A percentile compares a stretch with the other conserved stretches of the same genome.
phyloP scores from a whole-genome alignment of 768 basidiomycete species.

The Kwoniella europaea region DNA sequence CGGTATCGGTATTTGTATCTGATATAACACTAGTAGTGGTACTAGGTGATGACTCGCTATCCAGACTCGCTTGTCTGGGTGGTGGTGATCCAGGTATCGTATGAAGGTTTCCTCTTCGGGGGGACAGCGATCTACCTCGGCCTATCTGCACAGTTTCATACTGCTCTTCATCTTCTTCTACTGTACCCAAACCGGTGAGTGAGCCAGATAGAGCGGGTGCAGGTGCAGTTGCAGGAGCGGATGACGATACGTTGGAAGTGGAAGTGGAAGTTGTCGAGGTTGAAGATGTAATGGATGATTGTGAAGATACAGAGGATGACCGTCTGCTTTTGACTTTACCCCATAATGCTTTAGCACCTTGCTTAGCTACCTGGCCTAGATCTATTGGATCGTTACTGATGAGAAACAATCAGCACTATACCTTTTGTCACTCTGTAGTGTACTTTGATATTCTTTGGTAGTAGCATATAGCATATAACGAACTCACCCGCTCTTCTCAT shows the following conservation, averaged over 20 bases:
- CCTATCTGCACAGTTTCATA: neutral
- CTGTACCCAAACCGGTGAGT: slow-evolving; percentile 10
- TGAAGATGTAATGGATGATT: slow-evolving; percentile 7
- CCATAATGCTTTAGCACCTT: slow-evolving; percentile 50
- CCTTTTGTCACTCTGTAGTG: too few relatives aligned
- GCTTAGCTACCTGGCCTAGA: slow-evolving; percentile 44
- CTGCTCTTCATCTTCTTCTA: slow-evolving; percentile 21
- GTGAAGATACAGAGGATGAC: slow-evolving; percentile 11
- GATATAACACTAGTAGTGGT: slow-evolving; percentile 14
- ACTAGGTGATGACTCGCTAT: slow-evolving; percentile 4
- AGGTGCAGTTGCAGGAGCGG: neutral
- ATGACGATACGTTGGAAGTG: neutral
- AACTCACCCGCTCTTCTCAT: slow-evolving; percentile 30
- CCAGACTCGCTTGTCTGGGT: slow-evolving; percentile 5
- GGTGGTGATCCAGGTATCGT: slow-evolving; percentile 23
- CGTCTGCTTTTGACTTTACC: slow-evolving; percentile 36
- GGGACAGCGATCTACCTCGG: neutral
- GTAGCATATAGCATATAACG: neutral
- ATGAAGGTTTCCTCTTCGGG: slow-evolving; percentile 1
- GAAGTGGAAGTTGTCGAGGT: slow-evolving; percentile 2
- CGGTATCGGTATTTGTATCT: neutral
- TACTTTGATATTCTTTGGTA: too few relatives aligned
- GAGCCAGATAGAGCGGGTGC: slow-evolving; percentile 5
- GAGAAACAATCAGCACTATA: neutral
- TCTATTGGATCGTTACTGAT: slow-evolving; percentile 41